Base-by-base conservation (phyloP, 345 rosid genomes). In the Eutrema japonicum region DNA sequence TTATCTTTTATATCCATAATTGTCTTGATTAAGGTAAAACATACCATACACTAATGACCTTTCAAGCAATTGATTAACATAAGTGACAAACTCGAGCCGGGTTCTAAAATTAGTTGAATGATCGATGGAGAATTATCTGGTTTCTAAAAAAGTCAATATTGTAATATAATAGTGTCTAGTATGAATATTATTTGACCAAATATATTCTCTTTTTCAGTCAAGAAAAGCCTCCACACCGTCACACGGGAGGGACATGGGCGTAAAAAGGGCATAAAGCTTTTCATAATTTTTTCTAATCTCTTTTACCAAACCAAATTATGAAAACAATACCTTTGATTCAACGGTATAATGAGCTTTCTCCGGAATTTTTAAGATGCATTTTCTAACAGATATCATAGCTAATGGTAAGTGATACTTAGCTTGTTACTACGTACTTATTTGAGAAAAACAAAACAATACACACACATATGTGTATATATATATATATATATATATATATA, bases 1-100 rank as follows among this genome's bases (percentile, higher is more conserved):
- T 60, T n/a, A 27, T 70, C 59, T 61, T 46, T 33, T 43, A 63
- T 63, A 64, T 22, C 70, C 53, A 35, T 22, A 53, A 71, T 53
- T 53, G 22, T 63, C 8, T 35, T 53, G 55, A 72, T 72, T 72
- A 42, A 62, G 38, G 63, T 72, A 13, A 50, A 62, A 30, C 50
- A 37, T 48, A 71, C 35, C 36, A 43, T 13, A 36, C 56, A 47
- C 3, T 48, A 32, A 38, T 14, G 48, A 59, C 18, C 2, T 70
- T 59, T 43, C 42, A 60, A 30, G 51, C 41, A 43, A 10, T 27
- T 59, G 18, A 40, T 49, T 33, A 69, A 46, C 18, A 13, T 40
- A 59, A 50, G 48, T 40, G 7, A 10, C 45, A 40, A 71, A 60
- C 59, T 14, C 14, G 32, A 53, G 16, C 41, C 26, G 27, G 12